Evolutionary conservation across 1,139 yeast genomes (phyloP).

Genomic region (Protomyces inouyei): DNA sequence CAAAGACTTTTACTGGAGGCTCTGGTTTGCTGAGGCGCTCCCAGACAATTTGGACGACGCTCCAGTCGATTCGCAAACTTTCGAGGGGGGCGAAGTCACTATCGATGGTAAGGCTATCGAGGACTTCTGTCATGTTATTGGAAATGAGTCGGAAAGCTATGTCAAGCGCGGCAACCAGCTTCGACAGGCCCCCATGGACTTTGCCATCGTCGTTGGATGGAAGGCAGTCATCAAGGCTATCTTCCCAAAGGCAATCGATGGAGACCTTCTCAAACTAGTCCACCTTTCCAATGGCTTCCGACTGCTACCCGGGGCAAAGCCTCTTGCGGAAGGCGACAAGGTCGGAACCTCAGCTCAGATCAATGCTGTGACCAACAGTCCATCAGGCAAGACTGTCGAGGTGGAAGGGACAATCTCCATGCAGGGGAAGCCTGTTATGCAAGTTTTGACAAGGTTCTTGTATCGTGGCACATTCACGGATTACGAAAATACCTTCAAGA

Average conservation of each 20-base stretch:
- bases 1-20: constrained; percentile 93
- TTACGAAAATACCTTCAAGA: constrained; percentile 87
- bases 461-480: constrained; percentile 90
- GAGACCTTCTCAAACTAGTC: constrained; percentile 88
- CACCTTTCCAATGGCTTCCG: constrained; percentile 92
- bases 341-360: constrained; percentile 80
- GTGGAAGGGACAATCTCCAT: constrained; percentile 86
- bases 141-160: constrained; percentile 94
- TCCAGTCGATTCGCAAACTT: constrained; percentile 56
- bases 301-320: constrained; percentile 88
- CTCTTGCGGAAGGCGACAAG: constrained; percentile 81
- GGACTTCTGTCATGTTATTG: constrained; percentile 94
- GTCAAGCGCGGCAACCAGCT: constrained; percentile 81
- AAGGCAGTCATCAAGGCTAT: constrained; percentile 93
- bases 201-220: constrained; percentile 98
- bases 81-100: constrained; percentile 62
- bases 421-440: constrained; percentile 77
- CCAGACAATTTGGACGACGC: constrained; percentile 54
- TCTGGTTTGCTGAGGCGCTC: constrained; percentile 77
- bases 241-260: constrained; percentile 94
- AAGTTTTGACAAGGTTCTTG: constrained; percentile 89
- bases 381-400: constrained; percentile 92
- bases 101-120: constrained; percentile 75
- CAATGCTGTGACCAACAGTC: constrained; percentile 82
- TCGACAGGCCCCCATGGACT: constrained; percentile 87